Base-by-base conservation (phyloP, 352 stramenopile genomes). In the Pythium volutum region DNA sequence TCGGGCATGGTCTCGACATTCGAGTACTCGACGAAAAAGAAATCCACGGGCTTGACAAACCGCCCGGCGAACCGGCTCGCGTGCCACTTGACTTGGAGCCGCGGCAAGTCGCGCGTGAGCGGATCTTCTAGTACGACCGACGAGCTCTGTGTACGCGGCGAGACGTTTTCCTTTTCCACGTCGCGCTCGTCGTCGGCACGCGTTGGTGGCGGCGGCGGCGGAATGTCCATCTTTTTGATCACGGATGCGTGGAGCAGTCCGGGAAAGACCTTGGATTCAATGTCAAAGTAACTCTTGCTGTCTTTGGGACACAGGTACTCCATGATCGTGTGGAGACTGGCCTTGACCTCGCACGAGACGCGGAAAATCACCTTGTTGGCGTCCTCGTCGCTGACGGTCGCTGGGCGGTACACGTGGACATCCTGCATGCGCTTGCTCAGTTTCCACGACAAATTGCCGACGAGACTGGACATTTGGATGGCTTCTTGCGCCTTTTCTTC, bases 21-120 rank as follows among this genome's bases (percentile, higher is more conserved):
- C 39, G 83, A 79, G 27, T 93, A 95, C 68, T 95, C 86, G 36
- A 93, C 81, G 63, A 93, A 95, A 55, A 93, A 90, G 45, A 95
- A 91, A 53, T 95, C 86, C 12, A 91, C 72, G 33, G 84, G 83
- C 62, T 92, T 93, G 42, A 91, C 82, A 33, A 93, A 91, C 1
- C 84, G 77, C 0, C 84, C 84, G 3, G 84, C 84, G 36, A 95
- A 90, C 20, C 84, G 81, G 66, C 81, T 91, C 42, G 84, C 86
- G 62, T 93, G 86, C 86, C 86, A 95, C 61, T 95, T 95, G 48
- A 95, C 79, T 53, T 88, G 76, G 31, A 93, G 68, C 18, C 86
- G 77, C 14, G 84, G 86, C 36, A 91, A 89, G 33, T 69, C 75
- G 29, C 72, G 71, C 26, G 58, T 53, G 4, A 53, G 49, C 51